Evolutionary conservation across 495 filamentous ascomycete genomes (phyloP).

Genomic region (Penicillium nucicola): DNA sequence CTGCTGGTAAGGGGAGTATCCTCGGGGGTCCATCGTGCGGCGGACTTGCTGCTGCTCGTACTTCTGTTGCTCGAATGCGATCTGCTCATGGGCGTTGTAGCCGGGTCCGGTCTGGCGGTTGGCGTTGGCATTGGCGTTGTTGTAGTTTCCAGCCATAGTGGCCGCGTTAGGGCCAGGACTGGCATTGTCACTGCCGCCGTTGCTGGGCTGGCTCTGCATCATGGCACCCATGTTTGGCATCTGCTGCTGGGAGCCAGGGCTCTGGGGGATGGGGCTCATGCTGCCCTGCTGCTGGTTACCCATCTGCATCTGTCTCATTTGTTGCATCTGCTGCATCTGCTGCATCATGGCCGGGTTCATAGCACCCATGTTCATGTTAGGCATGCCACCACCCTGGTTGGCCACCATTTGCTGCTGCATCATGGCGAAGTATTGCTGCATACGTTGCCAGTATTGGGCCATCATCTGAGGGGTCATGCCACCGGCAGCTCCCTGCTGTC

Average conservation of each 20-base stretch:
- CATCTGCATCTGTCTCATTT: conserved; percentile 52
- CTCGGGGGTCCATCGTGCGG: conserved; percentile 41
- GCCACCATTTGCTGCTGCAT: conserved; percentile 78
- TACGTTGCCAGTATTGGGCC: conserved; percentile 95
- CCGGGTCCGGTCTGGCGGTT: conserved; percentile 44
- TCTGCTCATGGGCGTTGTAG: conserved; percentile 72
- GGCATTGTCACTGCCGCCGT: conserved; percentile 17
- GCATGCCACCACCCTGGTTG: conserved; percentile 42
- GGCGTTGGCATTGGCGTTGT: background rate
- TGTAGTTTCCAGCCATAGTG: conserved; percentile 24
- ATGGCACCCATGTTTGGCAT: conserved; percentile 56
- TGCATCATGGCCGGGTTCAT: conserved; percentile 84
- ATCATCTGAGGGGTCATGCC: conserved; percentile 93
- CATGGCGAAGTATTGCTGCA: conserved; percentile 93
- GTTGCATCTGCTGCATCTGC: conserved; percentile 73
- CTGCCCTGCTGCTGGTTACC: conserved; percentile 44
- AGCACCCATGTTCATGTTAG: conserved; percentile 59
- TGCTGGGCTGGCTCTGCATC: conserved; percentile 71
- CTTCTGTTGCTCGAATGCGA: conserved; percentile 84
- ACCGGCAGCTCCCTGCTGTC: conserved; percentile 41
- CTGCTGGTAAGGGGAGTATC: conserved; percentile 49
- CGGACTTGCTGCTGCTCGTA: conserved; percentile 72
- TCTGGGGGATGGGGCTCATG: conserved; percentile 48
- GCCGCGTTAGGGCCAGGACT: conserved; percentile 9
- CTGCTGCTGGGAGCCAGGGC: conserved; percentile 31